Evolutionary conservation across 2,329 filamentous ascomycete genomes (phyloP), one percentile per base, ranked within the genome.

Genomic region (Colletotrichum tropicicola): DNA sequence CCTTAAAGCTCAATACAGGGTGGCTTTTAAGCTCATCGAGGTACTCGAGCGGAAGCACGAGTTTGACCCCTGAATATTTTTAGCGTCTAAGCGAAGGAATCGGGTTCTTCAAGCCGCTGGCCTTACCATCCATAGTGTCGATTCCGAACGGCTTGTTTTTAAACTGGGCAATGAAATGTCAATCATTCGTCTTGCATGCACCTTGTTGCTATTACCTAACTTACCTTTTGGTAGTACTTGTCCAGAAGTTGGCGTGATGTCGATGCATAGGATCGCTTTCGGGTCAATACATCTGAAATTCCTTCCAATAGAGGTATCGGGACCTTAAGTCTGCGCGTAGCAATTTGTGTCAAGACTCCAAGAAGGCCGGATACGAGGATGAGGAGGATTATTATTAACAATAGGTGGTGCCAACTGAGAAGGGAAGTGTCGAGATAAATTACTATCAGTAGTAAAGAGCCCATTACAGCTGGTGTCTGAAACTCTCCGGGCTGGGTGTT

Each of bases 1-100:
- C 54, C 12, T 57, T 57, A 30, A 57, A 57, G 12, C 54, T 57
- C 28, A 57, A 25, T 5, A 43, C 41, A 4, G 54, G 54, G 8
- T 57, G 41, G 15, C 41, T 37, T 27, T 57, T 57, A 15, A 57
- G 15, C n/a, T 57, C 30, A 6, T 57, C 54, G 1, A 57, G 35
- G 13, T 37, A 47, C 8, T 25, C 17, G 17, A 57, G 54, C 10
- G 41, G 41, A 15, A 57, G 28, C 10, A 57, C 28, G 21, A 48
- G 27, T 48, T 57, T 57, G 19, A 30, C n/a, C 7, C 54, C 54
- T 57, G 12, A 15, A 13, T 10, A 15, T 10, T 3, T 6, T 45
- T 10, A 19, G 4, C n/a, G n/a, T n/a, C n/a, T n/a, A n/a, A n/a
- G n/a, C n/a, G n/a, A 12, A 6, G 12, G 2, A 39, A 23, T 15